Conservation (phyloP, 371 early-diverging fungal species). For the Rhizomucor pusillus region DNA sequence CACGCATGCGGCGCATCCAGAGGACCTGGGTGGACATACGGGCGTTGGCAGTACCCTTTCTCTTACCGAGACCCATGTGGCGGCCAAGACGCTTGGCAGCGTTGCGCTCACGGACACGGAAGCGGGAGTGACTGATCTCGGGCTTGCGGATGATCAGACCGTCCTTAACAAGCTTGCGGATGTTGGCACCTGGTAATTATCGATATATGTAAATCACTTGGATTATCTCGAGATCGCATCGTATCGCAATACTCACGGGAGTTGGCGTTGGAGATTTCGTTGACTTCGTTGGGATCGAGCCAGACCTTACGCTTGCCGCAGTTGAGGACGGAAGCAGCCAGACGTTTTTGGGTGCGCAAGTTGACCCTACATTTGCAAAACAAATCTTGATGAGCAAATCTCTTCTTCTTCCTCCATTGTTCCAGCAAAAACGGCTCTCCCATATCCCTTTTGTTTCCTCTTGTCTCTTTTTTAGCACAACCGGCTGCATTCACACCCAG, state of each 20-base stretch:
- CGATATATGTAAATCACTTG: no score
- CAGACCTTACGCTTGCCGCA: constrained; percentile 99
- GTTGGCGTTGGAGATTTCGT: constrained; percentile 96
- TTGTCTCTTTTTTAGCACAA: no score
- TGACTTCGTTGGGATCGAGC: constrained; percentile 99
- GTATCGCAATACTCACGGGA: constrained; percentile 74
- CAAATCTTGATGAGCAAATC: not conserved
- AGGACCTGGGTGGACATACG: constrained; percentile 96
- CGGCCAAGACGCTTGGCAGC: constrained; percentile 99
- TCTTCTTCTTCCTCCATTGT: not conserved
- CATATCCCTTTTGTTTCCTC: no score
- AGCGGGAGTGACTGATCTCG: constrained; percentile 90
- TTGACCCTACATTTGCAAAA: constrained; percentile 61
- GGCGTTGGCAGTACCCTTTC: constrained; percentile 99
- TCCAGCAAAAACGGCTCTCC: not conserved
- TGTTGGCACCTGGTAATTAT: constrained; percentile 79
- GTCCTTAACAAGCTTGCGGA: constrained; percentile 97
- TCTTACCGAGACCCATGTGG: constrained; percentile 98
- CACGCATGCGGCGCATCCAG: constrained; percentile 99
- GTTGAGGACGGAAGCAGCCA: constrained; percentile 98
- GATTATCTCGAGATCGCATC: not conserved
- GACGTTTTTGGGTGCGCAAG: constrained; percentile 89
- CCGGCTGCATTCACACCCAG: no score
- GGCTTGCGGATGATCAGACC: constrained; percentile 98
- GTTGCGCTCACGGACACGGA: constrained; percentile 91